Evolutionary conservation across 2,329 filamentous ascomycete genomes (phyloP).

Genomic region (Westerdykella sp.): DNA sequence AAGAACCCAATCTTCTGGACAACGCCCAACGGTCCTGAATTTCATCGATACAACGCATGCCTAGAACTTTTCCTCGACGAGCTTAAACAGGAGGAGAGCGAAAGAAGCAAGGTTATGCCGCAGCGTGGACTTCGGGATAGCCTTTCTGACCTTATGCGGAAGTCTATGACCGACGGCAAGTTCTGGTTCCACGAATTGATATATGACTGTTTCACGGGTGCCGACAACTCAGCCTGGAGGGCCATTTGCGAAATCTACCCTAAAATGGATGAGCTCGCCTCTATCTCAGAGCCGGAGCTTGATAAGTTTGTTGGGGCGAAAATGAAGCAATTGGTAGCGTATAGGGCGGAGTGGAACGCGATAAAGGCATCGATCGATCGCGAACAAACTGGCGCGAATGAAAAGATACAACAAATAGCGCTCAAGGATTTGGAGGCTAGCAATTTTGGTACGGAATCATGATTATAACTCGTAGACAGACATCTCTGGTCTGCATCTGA

Average conservation of each 20-base stretch:
- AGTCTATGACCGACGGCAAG: slow-evolving; percentile 5
- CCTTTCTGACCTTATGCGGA: slow-evolving; percentile 5
- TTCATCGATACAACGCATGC: slow-evolving; percentile 3
- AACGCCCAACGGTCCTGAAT: slow-evolving; percentile 2
- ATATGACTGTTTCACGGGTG: slow-evolving; percentile 3
- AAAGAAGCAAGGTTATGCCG: slow-evolving; percentile 1
- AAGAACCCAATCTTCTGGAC: slow-evolving; percentile 3
- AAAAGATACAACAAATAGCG: background rate
- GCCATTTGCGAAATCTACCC: slow-evolving; percentile 1
- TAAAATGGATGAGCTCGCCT: slow-evolving; percentile 1
- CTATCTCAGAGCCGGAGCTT: background rate
- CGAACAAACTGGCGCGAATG: background rate
- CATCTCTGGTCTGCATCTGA: too few relatives aligned
- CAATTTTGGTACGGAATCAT: too few relatives aligned
- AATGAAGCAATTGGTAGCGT: slow-evolving; percentile 4
- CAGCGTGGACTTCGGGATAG: background rate
- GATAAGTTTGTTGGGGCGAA: background rate
- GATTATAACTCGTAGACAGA: too few relatives aligned
- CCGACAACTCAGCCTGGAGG: slow-evolving; percentile 4
- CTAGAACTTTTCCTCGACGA: slow-evolving; percentile 7
- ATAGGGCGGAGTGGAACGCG: slow-evolving; percentile 2
- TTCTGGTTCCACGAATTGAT: slow-evolving; percentile 11
- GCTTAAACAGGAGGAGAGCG: slow-evolving; percentile 2
- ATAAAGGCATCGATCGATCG: slow-evolving; percentile 1
- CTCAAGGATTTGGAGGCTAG: background rate